Base-by-base conservation (phyloP, 2,329 filamentous ascomycete species). In the Coniochaeta hoffmannii region DNA sequence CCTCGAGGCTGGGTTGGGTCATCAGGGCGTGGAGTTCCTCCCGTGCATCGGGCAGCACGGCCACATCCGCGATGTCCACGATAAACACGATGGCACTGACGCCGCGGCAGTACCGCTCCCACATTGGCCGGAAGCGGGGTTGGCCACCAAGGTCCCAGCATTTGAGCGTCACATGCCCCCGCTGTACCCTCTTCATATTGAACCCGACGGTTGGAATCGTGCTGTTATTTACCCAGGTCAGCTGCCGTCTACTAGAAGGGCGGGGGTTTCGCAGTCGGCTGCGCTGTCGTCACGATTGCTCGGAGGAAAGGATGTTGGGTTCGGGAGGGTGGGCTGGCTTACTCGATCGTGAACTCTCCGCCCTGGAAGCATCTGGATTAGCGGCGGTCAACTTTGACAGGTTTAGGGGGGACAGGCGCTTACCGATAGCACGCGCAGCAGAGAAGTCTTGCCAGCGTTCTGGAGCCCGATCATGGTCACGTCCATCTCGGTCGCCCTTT, bases 81-180 rank as follows among this genome's bases (percentile, higher is more conserved):
- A 99, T 96, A 74, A 97, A 99, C 62, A 99, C 89, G 64, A 99
- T 97, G 64, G 93, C 93, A 74, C 96, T 96, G 63, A 97, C 94
- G 53, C 91, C 94, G 61, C 92, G 90, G 74, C 94, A 97, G 73
- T 99, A 99, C 68, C 94, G 82, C 78, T 99, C 94, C 94, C 94
- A 99, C 94, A 99, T 99, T 64, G 90, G 89, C 67, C 94, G 89
- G 76, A 97, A 99, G 62, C 93, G 85, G 64, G 94, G 93, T 75
- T 99, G 94, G 54, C 94, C 94, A 64, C 94, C 94, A 61, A 99
- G 85, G 76, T 99, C 94, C 94, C 94, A 99, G 74, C 94, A 99
- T 76, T 97, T 97, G 67, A 99, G 80, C 65, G 94, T 96, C 71
- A 99, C 94, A 82, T 97, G 93, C 64, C 94, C 94, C 69, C 94